Conservation (phyloP, 2,329 filamentous ascomycete species). For the Aspergillus transmontanensis region DNA sequence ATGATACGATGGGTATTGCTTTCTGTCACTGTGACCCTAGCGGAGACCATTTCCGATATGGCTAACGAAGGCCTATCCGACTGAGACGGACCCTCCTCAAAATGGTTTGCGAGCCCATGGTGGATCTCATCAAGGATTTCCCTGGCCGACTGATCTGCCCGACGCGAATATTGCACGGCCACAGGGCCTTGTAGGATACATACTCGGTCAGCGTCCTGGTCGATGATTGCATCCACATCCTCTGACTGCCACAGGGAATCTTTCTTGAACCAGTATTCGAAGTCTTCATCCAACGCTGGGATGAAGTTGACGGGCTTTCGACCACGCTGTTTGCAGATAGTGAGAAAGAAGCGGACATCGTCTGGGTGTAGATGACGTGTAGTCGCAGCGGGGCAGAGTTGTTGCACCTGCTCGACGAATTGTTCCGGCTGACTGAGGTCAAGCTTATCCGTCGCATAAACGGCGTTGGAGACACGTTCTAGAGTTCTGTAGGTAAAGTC, state of each 20-base stretch:
- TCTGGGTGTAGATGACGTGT: conserved; percentile 91
- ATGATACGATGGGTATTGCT: not conserved
- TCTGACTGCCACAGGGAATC: conserved; percentile 98
- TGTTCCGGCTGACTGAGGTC: not conserved
- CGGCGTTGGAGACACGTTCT: conserved; percentile 67
- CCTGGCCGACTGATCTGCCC: conserved; percentile 83
- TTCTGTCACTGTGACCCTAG: not conserved
- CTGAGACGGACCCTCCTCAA: not conserved
- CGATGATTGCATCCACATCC: conserved; percentile 89
- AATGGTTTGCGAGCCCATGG: not conserved
- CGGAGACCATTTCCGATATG: not conserved
- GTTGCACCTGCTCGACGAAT: conserved; percentile 41
- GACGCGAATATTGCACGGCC: conserved; percentile 81
- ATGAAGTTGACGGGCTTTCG: conserved; percentile 97
- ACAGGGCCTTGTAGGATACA: conserved; percentile 94
- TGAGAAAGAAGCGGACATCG: conserved; percentile 91
- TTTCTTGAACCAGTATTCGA: conserved; percentile 99
- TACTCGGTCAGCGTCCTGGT: conserved; percentile 87
- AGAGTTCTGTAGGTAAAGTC: conserved; percentile 93
- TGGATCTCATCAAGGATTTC: conserved; percentile 73
- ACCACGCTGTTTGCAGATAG: conserved; percentile 76
- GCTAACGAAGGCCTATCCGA: conserved; percentile 60
- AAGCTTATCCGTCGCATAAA: not conserved
- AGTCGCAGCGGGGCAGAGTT: conserved; percentile 83
- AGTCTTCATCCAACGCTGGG: conserved; percentile 85